Conservation (phyloP, 495 filamentous ascomycete species). For the Podospora sp. region DNA sequence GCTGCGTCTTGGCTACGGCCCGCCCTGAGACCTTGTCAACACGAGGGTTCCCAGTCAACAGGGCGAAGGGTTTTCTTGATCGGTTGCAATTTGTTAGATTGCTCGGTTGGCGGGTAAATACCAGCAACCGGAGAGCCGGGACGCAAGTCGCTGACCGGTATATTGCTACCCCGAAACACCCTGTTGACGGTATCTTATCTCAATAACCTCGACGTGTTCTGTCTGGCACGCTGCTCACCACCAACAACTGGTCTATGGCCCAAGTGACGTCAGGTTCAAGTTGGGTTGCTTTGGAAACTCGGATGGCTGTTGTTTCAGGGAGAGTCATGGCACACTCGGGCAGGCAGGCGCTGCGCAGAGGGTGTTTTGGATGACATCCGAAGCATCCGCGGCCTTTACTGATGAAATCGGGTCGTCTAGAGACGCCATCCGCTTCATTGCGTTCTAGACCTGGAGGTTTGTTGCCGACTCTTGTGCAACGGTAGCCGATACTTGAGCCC, state of each 20-base stretch:
- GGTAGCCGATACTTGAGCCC: neutral
- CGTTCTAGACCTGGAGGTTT: neutral
- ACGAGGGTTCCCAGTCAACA: conserved; percentile 3
- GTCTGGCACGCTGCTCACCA: neutral
- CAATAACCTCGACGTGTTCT: neutral
- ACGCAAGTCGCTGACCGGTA: conserved; percentile 29
- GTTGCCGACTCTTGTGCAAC: neutral
- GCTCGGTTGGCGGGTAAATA: conserved; percentile 34
- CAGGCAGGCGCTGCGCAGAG: neutral
- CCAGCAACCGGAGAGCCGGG: conserved; percentile 33
- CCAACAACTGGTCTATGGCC: neutral
- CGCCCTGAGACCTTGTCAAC: conserved; percentile 11
- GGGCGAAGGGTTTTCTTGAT: conserved; percentile 17
- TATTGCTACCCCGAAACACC: conserved; percentile 22
- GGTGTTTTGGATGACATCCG: neutral
- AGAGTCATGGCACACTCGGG: neutral
- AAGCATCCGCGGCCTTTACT: neutral
- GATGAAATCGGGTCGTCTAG: neutral
- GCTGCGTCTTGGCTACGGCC: conserved; percentile 9
- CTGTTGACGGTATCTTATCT: conserved; percentile 13
- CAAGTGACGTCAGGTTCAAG: neutral
- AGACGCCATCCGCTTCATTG: neutral
- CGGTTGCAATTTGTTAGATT: conserved; percentile 16
- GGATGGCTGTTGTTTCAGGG: neutral
- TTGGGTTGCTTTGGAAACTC: neutral